These are phyloP conservation scores for Cucurbita maxima DNA, from an alignment of 306 rosid species.

Conservation along the genomic window DNA sequence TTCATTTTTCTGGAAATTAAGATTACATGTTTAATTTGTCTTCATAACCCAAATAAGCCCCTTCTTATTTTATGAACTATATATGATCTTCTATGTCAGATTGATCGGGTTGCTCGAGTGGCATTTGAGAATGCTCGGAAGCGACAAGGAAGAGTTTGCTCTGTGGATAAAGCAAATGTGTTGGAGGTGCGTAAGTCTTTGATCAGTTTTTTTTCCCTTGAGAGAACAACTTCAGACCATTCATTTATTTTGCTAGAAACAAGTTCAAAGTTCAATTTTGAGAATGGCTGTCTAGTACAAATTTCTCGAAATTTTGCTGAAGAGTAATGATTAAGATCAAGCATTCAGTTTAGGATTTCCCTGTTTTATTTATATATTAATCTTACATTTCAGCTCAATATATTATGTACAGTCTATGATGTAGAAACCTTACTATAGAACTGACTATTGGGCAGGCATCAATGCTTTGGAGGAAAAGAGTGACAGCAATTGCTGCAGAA, in stretches of 20 bases:
- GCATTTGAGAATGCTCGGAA: constrained; percentile 81
- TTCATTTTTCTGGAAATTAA: not conserved
- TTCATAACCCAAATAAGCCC: not conserved
- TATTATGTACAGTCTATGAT: not conserved
- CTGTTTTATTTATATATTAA: not conserved
- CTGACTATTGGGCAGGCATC: constrained; percentile 40
- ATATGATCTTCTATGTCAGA: constrained; percentile 22
- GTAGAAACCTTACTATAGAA: constrained; percentile 1
- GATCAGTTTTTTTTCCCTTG: not conserved
- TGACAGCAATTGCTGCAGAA: constrained; percentile 43
- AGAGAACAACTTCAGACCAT: not conserved
- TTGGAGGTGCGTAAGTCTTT: constrained; percentile 54
- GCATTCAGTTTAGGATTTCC: not conserved
- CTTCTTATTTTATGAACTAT: not conserved
- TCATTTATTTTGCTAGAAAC: not conserved
- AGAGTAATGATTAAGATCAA: not conserved
- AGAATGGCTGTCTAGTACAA: not conserved
- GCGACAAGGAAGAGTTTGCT: constrained; percentile 68
- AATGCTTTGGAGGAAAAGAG: constrained; percentile 78
- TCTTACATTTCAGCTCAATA: not conserved
- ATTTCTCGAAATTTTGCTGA: not conserved
- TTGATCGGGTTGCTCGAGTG: constrained; percentile 79
- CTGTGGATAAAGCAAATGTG: constrained; percentile 92
- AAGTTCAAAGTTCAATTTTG: not conserved
- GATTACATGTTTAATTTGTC: not conserved